Conservation (phyloP, 2,329 filamentous ascomycete genomes). For the Sclerotinia spermophila region DNA sequence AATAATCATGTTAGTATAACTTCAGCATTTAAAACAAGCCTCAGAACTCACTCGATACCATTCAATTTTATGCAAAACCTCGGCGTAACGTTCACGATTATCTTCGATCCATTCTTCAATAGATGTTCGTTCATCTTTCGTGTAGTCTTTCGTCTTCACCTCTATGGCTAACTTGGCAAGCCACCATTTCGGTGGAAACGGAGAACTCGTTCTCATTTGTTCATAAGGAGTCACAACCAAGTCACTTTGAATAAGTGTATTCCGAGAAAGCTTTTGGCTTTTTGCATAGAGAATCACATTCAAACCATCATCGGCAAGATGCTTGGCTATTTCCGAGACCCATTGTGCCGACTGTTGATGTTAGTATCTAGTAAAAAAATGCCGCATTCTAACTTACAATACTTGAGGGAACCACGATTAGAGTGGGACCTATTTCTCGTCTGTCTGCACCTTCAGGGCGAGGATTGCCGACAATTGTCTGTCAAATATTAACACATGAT, state of each 20-base stretch:
- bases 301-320: neutral
- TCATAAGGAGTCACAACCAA: conserved; percentile 1
- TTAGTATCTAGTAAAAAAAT: neutral
- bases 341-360: neutral
- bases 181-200: neutral
- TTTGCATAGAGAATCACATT: neutral
- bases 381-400: too few species aligned
- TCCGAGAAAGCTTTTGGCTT: neutral
- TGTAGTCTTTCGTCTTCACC: neutral
- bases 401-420: neutral
- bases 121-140: neutral
- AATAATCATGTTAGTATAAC: neutral
- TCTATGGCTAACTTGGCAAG: neutral
- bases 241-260: neutral
- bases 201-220: neutral
- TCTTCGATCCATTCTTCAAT: conserved; percentile 6
- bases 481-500: neutral
- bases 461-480: neutral
- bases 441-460: neutral
- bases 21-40: neutral
- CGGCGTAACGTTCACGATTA: neutral
- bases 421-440: neutral
- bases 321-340: neutral
- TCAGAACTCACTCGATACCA: neutral
- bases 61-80: neutral